Base-by-base conservation (phyloP, 2,329 filamentous ascomycete genomes). In the Myriosclerotinia scirpicola region DNA sequence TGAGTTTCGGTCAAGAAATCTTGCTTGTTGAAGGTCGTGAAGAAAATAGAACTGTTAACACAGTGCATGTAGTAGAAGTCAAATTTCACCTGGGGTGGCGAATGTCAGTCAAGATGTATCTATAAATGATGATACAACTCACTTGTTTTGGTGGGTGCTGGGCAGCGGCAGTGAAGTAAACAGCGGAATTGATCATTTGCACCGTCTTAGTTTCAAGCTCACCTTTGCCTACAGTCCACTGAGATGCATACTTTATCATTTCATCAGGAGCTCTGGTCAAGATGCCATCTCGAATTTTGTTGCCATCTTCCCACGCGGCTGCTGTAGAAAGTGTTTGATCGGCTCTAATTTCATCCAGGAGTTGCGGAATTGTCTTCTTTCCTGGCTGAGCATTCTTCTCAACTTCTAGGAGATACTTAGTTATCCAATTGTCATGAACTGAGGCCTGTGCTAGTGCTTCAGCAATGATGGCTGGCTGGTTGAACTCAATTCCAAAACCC, bases 21-120 rank as follows among this genome's bases (percentile, higher is more conserved):
- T 70, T 83, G 83, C 14, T 79, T 79, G 73, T 88, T 83, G 75
- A 97, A 83, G 9, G 82, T 81, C 70, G 91, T 83, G 80, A 94
- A 95, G 71, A 96, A 86, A n/a, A 89, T 88, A 14, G 82, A 75
- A 0, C 81, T 81, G 74, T 90, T 97, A 71, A 94, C 80, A 73
- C 87, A 86, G 77, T 97, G 93, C 73, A 93, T 93, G 75, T 81
- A 82, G 80, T 89, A 95, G 77, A 97, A 97, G 76, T 97, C 93
- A 75, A 92, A 87, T 75, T 90, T 93, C 60, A 89, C 81, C 68
- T 71, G 26, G 38, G 22, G 2, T n/a, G 30, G 38, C 20, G 8
- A 17, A 20, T 20, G 7, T 64, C n/a, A 34, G 14, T 53, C n/a
- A 22, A 42, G 4, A 11, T 2, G 14, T 14, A 54, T 42, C 14